Base-by-base conservation (phyloP, 352 stramenopile species). In the Pythium phragmiticola region DNA sequence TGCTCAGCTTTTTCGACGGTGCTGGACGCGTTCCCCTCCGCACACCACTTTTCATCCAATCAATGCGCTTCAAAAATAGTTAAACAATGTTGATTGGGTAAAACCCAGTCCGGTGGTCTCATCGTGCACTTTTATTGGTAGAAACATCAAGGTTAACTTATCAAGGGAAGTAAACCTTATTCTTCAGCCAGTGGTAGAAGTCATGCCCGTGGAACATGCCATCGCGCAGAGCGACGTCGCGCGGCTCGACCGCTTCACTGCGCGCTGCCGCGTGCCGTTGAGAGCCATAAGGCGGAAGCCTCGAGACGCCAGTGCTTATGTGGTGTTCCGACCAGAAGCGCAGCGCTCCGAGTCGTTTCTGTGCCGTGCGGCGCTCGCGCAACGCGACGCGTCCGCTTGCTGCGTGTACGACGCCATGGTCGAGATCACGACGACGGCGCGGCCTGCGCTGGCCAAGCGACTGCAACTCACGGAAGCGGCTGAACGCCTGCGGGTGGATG, bases 221-320 rank as follows among this genome's bases (percentile, higher is more conserved):
- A 53, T 69, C 42, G 68, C 57, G 45, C 65, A 74, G 48, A 60
- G 56, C 21, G 43, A 73, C 54, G 34, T 52, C 8, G 23, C 42
- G 60, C 64, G 45, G 4, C 56, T 71, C 50, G 75, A 86, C 48
- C 65, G 73, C 56, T 90, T 90, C 71, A 88, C 82, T 13, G 69
- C 70, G 61, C 78, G 84, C 30, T 90, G 72, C 63, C 74, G 82
- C 21, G 42, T 91, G 23, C 75, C 79, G 3, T 28, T 71, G 23
- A 48, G 39, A 3, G 41, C 65, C 56, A 57, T 91, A 30, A 69
- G 66, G 45, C 57, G 57, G 3, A 65, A 72, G 3, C 72, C 74
- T 48, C 65, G 47, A 72, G 74, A 62, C 68, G 79, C 46, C 67
- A 81, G 58, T 77, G 74, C 49, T 49, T 73, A 60, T 74, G 43